Percentiles rank a stretch among this genome's conserved stretches.
These are phyloP conservation scores for Phlyctochytrium bullatum DNA, from an alignment of 192 early-diverging fungal genomes.

Conservation along the genomic window DNA sequence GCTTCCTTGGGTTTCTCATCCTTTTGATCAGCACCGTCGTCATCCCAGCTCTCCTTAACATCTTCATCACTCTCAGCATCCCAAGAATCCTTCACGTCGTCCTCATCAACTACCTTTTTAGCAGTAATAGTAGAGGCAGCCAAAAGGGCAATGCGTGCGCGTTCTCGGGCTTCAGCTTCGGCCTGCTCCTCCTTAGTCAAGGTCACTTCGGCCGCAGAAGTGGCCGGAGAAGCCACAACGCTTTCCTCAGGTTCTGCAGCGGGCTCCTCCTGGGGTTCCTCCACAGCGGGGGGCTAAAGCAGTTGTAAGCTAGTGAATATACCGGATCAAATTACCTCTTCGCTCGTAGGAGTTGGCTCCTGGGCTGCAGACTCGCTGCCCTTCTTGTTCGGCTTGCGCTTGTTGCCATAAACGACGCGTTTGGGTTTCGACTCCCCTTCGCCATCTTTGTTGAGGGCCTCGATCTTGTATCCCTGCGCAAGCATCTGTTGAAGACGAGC, in stretches of 20 bases:
- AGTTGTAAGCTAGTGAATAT: too few relatives aligned
- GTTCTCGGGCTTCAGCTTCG: constrained; percentile 26
- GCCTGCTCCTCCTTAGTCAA: constrained; percentile 22
- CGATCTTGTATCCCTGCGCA: constrained; percentile 75
- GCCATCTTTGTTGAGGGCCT: constrained; percentile 49
- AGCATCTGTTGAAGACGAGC: constrained; percentile 74
- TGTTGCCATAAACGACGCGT: constrained; percentile 69
- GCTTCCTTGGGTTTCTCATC: constrained; percentile 15
- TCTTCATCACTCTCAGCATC: constrained; percentile 59
- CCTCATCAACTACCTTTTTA: constrained; percentile 44
- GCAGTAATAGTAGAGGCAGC: constrained; percentile 15
- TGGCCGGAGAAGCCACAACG: constrained; percentile 9
- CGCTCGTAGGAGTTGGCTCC: too few relatives aligned
- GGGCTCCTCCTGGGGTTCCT: too few relatives aligned
- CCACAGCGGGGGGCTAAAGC: too few relatives aligned
- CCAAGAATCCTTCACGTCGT: constrained; percentile 61
- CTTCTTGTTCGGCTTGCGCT: constrained; percentile 49
- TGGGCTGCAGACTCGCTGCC: constrained; percentile 21
- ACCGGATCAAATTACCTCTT: too few relatives aligned
- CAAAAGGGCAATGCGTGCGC: constrained; percentile 13
- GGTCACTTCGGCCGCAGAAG: constrained; percentile 21
- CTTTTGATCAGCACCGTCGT: constrained; percentile 49
- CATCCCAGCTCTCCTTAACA: constrained; percentile 61
- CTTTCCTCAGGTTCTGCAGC: too few relatives aligned
- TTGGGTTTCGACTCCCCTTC: constrained; percentile 57